Conservation (phyloP, 2,329 filamentous ascomycete species). For the Drechslerella coelobrocha region DNA sequence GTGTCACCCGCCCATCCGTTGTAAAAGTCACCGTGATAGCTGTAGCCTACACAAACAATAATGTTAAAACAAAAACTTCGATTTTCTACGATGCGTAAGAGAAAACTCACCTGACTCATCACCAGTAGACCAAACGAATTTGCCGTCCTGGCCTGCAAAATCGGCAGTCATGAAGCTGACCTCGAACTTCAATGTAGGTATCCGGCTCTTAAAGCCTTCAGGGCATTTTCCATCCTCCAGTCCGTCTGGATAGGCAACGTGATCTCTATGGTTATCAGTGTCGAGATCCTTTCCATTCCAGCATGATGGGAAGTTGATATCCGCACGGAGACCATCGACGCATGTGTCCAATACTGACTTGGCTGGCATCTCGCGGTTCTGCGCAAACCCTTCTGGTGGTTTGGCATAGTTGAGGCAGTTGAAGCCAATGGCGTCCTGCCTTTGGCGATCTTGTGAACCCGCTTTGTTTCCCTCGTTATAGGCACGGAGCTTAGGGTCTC, state of each 20-base stretch:
- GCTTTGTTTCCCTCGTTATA: conserved; percentile 72
- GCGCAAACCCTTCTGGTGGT: conserved; percentile 73
- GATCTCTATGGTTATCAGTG: conserved; percentile 64
- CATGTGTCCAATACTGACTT: conserved; percentile 82
- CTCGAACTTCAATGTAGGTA: conserved; percentile 82
- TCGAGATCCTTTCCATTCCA: conserved; percentile 77
- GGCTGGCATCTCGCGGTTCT: conserved; percentile 79
- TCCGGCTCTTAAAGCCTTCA: conserved; percentile 69
- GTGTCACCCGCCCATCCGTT: conserved; percentile 61
- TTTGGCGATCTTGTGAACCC: conserved; percentile 71
- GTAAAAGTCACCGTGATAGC: conserved; percentile 65
- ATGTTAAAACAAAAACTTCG: background rate
- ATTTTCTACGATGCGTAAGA: background rate
- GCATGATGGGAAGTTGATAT: conserved; percentile 88
- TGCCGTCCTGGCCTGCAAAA: conserved; percentile 66
- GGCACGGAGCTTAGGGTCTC: conserved; percentile 71
- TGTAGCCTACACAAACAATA: conserved; percentile 60
- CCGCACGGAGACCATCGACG: conserved; percentile 78
- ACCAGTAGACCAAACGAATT: conserved; percentile 79
- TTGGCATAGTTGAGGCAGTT: conserved; percentile 87
- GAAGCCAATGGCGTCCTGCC: conserved; percentile 85
- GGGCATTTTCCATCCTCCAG: conserved; percentile 81
- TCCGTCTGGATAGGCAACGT: conserved; percentile 79
- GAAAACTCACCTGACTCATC: conserved; percentile 70
- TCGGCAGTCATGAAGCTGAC: conserved; percentile 78